phyloP scores from a whole-genome alignment of 768 basidiomycete genomes.

The Daedaleopsis nitida region DNA sequence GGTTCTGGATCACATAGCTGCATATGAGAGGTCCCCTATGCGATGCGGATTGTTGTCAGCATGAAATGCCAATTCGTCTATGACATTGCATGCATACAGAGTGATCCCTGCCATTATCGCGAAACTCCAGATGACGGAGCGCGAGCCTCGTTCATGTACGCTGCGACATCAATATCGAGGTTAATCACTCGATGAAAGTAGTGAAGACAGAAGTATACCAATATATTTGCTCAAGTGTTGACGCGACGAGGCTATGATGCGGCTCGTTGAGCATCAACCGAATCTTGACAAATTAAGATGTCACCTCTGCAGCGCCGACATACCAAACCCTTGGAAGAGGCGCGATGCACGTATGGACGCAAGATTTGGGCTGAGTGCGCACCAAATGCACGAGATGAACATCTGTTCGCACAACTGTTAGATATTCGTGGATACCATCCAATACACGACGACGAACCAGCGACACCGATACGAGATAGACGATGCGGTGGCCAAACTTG shows the following conservation, averaged over 20 bases:
- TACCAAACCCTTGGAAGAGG: slow-evolving; percentile 49
- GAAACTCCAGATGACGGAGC: slow-evolving; percentile 48
- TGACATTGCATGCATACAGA: slow-evolving; percentile 28
- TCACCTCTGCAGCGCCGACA: slow-evolving; percentile 45
- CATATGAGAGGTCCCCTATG: slow-evolving; percentile 45
- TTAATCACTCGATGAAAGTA: too few relatives aligned
- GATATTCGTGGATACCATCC: not conserved
- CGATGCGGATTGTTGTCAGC: not conserved
- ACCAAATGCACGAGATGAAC: slow-evolving; percentile 49
- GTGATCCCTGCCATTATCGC: slow-evolving; percentile 46
- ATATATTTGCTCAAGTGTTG: slow-evolving; percentile 46
- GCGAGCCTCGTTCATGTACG: slow-evolving; percentile 46
- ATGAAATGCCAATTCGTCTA: not conserved
- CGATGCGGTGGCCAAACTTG: slow-evolving; percentile 49
- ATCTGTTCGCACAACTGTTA: slow-evolving; percentile 30
- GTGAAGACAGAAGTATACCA: slow-evolving; percentile 26
- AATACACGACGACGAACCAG: slow-evolving; percentile 30
- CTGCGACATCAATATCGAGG: slow-evolving; percentile 17
- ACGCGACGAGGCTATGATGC: slow-evolving; percentile 38
- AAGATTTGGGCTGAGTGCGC: slow-evolving; percentile 43
- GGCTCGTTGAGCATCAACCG: not conserved
- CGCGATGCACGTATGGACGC: slow-evolving; percentile 44
- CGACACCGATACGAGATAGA: slow-evolving; percentile 43
- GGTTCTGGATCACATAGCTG: slow-evolving; percentile 47
- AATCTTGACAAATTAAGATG: not conserved